Evolutionary conservation across 2,329 filamentous ascomycete genomes (phyloP), one percentile per base, ranked within the genome.

Genomic region (Hawksworthiomyces lignivorus): DNA sequence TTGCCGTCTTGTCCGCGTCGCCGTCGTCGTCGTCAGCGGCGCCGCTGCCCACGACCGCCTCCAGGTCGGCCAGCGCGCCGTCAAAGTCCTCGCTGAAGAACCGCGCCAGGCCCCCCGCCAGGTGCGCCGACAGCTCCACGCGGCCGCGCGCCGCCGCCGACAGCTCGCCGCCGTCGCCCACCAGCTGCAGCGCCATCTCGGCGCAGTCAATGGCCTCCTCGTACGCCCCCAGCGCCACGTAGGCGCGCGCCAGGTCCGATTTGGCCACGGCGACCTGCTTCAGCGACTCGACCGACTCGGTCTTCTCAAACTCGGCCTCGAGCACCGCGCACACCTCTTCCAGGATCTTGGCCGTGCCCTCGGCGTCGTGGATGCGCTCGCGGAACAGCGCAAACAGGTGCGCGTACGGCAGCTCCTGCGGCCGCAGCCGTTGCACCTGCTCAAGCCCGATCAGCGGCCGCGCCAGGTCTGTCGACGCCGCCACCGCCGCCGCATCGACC

Each of bases 381-480:
- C 87, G 73, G 56, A 94, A 83, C 3, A 97, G 68, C 0, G 87
- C 81, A 1, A 79, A 76, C 5, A 98, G 74, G 54, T 97, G 92
- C 7, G 79, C 73, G 53, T 83, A 86, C 0, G 79, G 70, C 22
- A 89, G 61, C 45, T 92, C 82, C 32, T 76, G 71, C 0, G 87
- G 84, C 17, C 72, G 69, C 52, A 95, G 80, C 7, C 73, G 73
- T 43, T 77, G 77, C 3, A 96, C 69, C 59, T 98, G 92, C 40
- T 83, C 80, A 1, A 97, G 77, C 0, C 87, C 89, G 55, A 97
- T 94, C 17, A 96, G 73, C 0, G 92, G 89, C 49, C 90, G 86
- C 18, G 96, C 80, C 6, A 96, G 72, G 58, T 67, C 83, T 48
- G 64, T 78, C 54, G 71, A 70, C 60, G 57, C 73, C 46, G 63